phyloP scores from a whole-genome alignment of 2,329 filamentous ascomycete species.

The Sporothrix protearum region DNA sequence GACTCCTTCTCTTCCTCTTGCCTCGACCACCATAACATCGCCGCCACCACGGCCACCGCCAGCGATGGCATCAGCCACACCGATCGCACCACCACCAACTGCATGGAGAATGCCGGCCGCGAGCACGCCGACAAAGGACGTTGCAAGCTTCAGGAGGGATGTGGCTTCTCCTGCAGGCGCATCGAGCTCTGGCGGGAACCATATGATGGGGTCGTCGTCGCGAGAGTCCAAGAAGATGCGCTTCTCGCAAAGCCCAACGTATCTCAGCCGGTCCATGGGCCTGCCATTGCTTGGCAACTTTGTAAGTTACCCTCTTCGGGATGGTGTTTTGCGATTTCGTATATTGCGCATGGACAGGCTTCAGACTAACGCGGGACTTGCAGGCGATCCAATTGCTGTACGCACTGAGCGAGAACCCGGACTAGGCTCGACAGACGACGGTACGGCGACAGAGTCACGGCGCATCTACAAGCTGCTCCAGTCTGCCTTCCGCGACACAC shows the following conservation, averaged over 20 bases:
- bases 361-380: background rate
- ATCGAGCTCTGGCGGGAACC: background rate
- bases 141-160: slow-evolving; percentile 6
- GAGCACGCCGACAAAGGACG: background rate
- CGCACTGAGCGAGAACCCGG: slow-evolving; percentile 37
- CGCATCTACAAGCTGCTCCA: slow-evolving; percentile 37
- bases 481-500: slow-evolving; percentile 35
- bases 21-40: background rate
- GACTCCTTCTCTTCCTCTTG: slow-evolving; percentile 7
- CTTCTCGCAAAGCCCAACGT: slow-evolving; percentile 36
- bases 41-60: background rate
- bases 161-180: slow-evolving; percentile 1
- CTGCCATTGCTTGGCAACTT: slow-evolving; percentile 37
- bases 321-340: background rate
- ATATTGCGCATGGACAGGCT: background rate
- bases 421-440: slow-evolving; percentile 34
- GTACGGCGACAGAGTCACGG: slow-evolving; percentile 35
- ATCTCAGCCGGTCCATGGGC: slow-evolving; percentile 38
- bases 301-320: slow-evolving; percentile 25
- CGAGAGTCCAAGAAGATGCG: slow-evolving; percentile 36
- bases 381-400: slow-evolving; percentile 40
- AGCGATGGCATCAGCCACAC: background rate
- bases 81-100: background rate
- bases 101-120: background rate
- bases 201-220: slow-evolving; percentile 26